These are phyloP conservation scores for Saturnispora silvae DNA, from an alignment of 805 yeast species.

Conservation along the genomic window DNA sequence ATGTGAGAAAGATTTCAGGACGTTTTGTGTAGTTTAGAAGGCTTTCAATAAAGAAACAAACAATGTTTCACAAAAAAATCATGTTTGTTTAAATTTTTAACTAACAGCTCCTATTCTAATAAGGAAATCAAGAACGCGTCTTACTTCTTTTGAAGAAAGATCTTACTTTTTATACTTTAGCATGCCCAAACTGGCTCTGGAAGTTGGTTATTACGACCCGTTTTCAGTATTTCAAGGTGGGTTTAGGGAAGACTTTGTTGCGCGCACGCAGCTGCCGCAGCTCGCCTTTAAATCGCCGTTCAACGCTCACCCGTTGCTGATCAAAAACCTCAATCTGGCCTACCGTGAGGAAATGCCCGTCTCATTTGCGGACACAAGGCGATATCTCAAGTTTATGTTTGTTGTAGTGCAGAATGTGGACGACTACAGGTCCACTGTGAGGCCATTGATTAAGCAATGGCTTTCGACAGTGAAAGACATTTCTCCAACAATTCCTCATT, in stretches of 20 bases:
- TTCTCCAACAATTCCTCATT: constrained; percentile 44
- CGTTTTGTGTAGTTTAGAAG: too few relatives aligned
- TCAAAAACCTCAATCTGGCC: constrained; percentile 44
- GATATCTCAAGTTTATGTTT: constrained; percentile 55
- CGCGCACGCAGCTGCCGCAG: constrained; percentile 26
- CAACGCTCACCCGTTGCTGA: constrained; percentile 48
- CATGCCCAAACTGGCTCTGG: constrained; percentile 10
- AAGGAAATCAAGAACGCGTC: too few relatives aligned
- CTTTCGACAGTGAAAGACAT: constrained; percentile 33
- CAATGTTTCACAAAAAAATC: too few relatives aligned
- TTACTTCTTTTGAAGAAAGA: too few relatives aligned
- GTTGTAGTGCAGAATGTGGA: constrained; percentile 59
- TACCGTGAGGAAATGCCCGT: constrained; percentile 49
- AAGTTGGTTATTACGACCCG: constrained; percentile 67
- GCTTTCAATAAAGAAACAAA: too few relatives aligned
- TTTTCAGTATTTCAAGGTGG: constrained; percentile 40
- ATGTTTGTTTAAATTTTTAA: too few relatives aligned
- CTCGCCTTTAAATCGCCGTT: constrained; percentile 4
- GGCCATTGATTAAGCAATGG: constrained; percentile 84
- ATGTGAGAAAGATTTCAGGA: too few relatives aligned
- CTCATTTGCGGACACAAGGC: constrained; percentile 4
- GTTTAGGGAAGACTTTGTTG: constrained; percentile 32
- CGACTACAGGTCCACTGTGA: constrained; percentile 62
- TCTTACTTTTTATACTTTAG: too few relatives aligned
- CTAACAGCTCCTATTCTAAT: too few relatives aligned